Evolutionary conservation across 2,329 filamentous ascomycete species (phyloP).

Genomic region (Myriosclerotinia scirpicola): DNA sequence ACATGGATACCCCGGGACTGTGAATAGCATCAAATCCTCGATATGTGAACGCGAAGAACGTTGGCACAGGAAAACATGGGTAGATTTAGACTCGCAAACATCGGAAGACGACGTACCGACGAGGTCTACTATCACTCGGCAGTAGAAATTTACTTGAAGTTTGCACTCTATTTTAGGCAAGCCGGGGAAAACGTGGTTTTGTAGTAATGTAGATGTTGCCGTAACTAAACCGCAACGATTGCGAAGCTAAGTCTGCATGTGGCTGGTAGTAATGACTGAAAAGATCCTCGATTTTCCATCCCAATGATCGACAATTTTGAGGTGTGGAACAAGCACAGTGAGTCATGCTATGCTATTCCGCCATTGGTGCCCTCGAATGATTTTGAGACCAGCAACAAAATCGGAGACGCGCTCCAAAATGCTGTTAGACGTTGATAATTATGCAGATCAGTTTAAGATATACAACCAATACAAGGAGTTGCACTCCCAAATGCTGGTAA

Average conservation of each 20-base stretch:
- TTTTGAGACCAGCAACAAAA: not conserved
- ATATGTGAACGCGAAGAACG: not conserved
- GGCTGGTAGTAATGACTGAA: not conserved
- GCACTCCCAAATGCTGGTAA: not conserved
- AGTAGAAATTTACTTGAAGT: not conserved
- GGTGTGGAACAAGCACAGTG: not conserved
- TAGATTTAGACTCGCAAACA: not conserved
- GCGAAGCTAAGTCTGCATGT: not conserved
- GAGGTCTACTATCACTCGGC: not conserved
- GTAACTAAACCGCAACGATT: not conserved
- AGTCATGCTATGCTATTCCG: not conserved
- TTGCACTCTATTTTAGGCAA: not conserved
- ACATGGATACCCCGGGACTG: not conserved
- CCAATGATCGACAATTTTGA: not conserved
- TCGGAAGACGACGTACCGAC: no score
- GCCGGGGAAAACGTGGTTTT: not conserved
- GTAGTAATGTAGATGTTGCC: not conserved
- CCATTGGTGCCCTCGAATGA: not conserved
- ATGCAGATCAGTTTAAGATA: not conserved
- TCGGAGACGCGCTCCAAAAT: not conserved
- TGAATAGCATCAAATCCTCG: not conserved
- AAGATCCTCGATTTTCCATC: not conserved
- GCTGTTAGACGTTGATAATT: not conserved
- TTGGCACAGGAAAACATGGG: no score
- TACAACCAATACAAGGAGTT: no score